Evolutionary conservation across 2,329 filamentous ascomycete genomes (phyloP), one percentile per base, ranked within the genome.

Genomic region (Botrytis sinoallii): DNA sequence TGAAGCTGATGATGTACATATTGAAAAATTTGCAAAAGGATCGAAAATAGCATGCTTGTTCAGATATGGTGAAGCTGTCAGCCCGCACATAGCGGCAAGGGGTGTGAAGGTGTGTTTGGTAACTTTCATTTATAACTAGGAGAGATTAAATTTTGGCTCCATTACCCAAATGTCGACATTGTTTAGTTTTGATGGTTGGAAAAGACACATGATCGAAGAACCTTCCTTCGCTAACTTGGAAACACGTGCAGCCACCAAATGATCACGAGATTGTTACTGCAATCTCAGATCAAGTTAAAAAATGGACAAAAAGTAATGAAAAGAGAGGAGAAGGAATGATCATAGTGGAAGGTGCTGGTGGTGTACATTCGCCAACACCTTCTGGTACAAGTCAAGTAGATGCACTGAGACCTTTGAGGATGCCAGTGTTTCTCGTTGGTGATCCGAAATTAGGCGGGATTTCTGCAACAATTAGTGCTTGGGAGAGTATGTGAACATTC

Each of bases 311-410:
- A 60, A 60, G 12, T 20, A 42, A 68, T 66, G 63, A 76, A 72
- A 70, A 68, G 22, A n/a, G 18, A 18, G 20, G 32, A 12, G n/a
- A 57, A 64, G 88, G 88, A n/a, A 89, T 91, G 82, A 83, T 92
- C 1, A 86, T 97, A 65, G 85, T 96, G 64, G 93, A 97, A 81
- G 96, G 93, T 2, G 93, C 93, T 1, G 93, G 93, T 0, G 93
- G 93, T 0, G 92, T 95, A 0, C 90, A 95, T 75, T 95, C 93
- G 0, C 93, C 93, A 0, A 88, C 88, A 0, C 93, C 93, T 0
- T 93, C 91, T 52, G 92, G 93, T 16, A 91, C 86, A 2, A 89
- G 91, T 0, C 93, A 97, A 79, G 93, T 91, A 3, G 93, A 97
- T 79, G 83, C 95, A 1, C 96, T 95, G 80, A 85, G 91, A 32